phyloP scores from a whole-genome alignment of 2,329 filamentous ascomycete species.

The Didymella glomerata region DNA sequence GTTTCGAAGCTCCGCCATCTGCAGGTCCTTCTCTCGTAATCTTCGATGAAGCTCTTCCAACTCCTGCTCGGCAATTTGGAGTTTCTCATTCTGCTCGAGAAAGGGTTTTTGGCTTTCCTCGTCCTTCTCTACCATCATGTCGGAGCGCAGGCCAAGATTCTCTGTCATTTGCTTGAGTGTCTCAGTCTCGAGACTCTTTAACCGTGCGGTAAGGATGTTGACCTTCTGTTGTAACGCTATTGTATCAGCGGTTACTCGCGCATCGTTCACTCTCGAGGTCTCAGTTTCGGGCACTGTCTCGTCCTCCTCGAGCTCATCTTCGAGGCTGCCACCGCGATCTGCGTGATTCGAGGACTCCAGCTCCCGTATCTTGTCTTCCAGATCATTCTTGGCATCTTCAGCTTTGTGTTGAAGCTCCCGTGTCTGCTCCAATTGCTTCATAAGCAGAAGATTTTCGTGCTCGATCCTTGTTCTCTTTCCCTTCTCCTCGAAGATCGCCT shows the following conservation, averaged over 20 bases:
- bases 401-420: constrained; percentile 58
- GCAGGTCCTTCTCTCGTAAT: constrained; percentile 47
- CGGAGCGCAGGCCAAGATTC: constrained; percentile 49
- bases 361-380: constrained; percentile 57
- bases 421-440: constrained; percentile 58
- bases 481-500: constrained; percentile 61
- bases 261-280: constrained; percentile 32
- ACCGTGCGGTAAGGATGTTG: constrained; percentile 48
- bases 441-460: constrained; percentile 57
- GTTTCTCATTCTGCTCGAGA: constrained; percentile 51
- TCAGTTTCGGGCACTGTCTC: constrained; percentile 39
- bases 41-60: constrained; percentile 47
- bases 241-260: constrained; percentile 42
- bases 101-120: constrained; percentile 50
- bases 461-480: constrained; percentile 58
- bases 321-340: constrained; percentile 47
- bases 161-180: constrained; percentile 55
- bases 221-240: constrained; percentile 53
- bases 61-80: constrained; percentile 47
- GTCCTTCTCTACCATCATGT: constrained; percentile 49
- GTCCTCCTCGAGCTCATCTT: constrained; percentile 52
- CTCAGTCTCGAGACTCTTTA: constrained; percentile 51
- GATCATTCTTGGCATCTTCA: constrained; percentile 58
- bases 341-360: constrained; percentile 47
- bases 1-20: constrained; percentile 49